phyloP scores from a whole-genome alignment of 1,284 basidiomycete species.

The Mycocalia duriaeana region DNA sequence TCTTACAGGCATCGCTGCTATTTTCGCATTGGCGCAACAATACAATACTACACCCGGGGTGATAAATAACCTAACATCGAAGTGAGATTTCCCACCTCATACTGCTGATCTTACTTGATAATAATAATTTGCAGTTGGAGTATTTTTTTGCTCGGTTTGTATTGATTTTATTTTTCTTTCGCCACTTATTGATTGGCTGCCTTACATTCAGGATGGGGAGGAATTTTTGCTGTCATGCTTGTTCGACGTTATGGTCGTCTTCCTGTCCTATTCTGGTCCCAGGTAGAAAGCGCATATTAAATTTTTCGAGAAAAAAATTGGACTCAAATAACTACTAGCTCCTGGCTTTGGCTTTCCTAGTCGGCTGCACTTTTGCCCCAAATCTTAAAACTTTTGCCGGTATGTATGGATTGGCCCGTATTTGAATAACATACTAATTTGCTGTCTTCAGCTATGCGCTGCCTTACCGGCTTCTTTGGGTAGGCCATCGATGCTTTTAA shows the following conservation, averaged over 20 bases:
- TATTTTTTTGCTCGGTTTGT: constrained; percentile 57
- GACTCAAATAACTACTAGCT: constrained; percentile 36
- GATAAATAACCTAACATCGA: constrained; percentile 63
- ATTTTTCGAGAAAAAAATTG: too few relatives aligned
- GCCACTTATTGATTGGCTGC: background rate
- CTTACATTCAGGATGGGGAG: constrained; percentile 46
- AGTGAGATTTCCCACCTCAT: too few relatives aligned
- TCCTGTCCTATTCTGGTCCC: constrained; percentile 60
- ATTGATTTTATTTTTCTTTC: background rate
- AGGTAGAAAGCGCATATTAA: too few relatives aligned
- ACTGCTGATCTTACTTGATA: too few relatives aligned
- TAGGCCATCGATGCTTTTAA: constrained; percentile 24
- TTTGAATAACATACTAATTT: background rate
- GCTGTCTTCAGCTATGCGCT: constrained; percentile 54
- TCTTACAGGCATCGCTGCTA: constrained; percentile 54
- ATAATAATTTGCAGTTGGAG: constrained; percentile 44
- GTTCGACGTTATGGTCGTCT: constrained; percentile 53
- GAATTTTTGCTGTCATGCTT: constrained; percentile 51
- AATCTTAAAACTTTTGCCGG: constrained; percentile 40
- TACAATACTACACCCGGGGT: constrained; percentile 52
- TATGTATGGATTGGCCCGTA: background rate
- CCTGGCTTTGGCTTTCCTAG: constrained; percentile 43
- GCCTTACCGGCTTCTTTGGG: constrained; percentile 67
- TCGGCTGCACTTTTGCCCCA: constrained; percentile 57
- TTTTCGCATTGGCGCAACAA: constrained; percentile 56